phyloP scores from a whole-genome alignment of 768 basidiomycete genomes.

The Kwoniella dendrophila region DNA sequence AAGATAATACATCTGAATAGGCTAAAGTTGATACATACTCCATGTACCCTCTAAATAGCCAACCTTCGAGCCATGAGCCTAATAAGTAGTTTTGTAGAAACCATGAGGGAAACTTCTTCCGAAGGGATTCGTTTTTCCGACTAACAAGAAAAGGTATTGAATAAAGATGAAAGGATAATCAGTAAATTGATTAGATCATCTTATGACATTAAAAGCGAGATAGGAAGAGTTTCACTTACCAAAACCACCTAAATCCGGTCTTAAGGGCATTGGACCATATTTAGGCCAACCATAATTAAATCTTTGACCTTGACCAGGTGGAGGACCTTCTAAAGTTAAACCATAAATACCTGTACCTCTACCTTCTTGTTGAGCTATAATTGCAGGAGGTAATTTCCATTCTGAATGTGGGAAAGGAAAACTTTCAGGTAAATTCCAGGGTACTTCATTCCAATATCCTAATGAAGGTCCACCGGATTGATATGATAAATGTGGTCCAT shows the following conservation, averaged over 20 bases:
- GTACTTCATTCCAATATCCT: constrained; percentile 48
- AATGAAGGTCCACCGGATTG: constrained; percentile 36
- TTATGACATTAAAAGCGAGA: background rate
- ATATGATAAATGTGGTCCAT: constrained; percentile 43
- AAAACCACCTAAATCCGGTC: constrained; percentile 51
- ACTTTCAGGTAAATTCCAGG: constrained; percentile 26
- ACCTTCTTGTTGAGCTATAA: constrained; percentile 41
- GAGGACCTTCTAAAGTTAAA: constrained; percentile 19
- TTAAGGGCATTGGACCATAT: constrained; percentile 52
- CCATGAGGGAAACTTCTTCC: constrained; percentile 47
- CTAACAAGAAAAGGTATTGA: no score
- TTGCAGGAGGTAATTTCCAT: constrained; percentile 44
- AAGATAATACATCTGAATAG: no score
- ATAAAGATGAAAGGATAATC: background rate
- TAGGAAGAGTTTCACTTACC: constrained; percentile 25
- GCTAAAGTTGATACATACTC: no score
- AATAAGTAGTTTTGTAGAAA: constrained; percentile 44
- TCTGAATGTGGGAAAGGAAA: constrained; percentile 16
- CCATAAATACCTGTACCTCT: constrained; percentile 37
- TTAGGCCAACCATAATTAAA: constrained; percentile 53
- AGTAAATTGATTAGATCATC: background rate
- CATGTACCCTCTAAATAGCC: background rate
- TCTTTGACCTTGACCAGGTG: constrained; percentile 22
- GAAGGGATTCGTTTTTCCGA: constrained; percentile 50
- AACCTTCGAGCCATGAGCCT: constrained; percentile 2